These are phyloP conservation scores for Candida pseudoviswanathii DNA, from an alignment of 1,139 yeast genomes.

Conservation along the genomic window DNA sequence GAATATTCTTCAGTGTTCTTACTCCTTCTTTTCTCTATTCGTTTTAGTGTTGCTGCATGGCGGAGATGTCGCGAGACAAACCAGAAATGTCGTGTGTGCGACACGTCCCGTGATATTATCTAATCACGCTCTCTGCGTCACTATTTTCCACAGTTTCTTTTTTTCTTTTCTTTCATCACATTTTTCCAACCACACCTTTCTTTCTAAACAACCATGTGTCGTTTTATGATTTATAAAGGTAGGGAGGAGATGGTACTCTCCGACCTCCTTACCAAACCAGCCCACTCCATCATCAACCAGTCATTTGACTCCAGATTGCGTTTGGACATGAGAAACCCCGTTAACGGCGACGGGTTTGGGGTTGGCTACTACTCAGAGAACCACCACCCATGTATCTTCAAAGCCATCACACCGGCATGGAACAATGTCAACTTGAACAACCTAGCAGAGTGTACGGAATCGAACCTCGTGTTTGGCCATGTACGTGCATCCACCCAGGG, in stretches of 20 bases:
- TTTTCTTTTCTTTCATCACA: neutral
- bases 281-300: conserved; percentile 95
- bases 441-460: conserved; percentile 83
- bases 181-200: neutral
- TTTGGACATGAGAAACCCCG: conserved; percentile 84
- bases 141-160: neutral
- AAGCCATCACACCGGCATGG: conserved; percentile 98
- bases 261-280: conserved; percentile 88
- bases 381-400: conserved; percentile 56
- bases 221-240: conserved; percentile 54
- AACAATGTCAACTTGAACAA: conserved; percentile 88
- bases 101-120: conserved; percentile 2
- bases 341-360: conserved; percentile 98
- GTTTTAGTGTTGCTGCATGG: neutral
- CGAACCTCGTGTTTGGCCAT: conserved; percentile 86
- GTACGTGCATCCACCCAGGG: conserved; percentile 97
- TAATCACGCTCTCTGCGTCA: neutral
- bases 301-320: conserved; percentile 89
- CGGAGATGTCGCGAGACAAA: neutral
- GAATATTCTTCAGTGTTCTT: neutral
- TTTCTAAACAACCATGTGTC: conserved; percentile 35
- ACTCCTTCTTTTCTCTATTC: neutral
- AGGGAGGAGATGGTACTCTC: conserved; percentile 81
- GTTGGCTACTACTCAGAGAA: conserved; percentile 87
- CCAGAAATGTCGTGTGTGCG: neutral